Conservation (phyloP, 202 grass and related monocot genomes). For the Zizania palustris region DNA sequence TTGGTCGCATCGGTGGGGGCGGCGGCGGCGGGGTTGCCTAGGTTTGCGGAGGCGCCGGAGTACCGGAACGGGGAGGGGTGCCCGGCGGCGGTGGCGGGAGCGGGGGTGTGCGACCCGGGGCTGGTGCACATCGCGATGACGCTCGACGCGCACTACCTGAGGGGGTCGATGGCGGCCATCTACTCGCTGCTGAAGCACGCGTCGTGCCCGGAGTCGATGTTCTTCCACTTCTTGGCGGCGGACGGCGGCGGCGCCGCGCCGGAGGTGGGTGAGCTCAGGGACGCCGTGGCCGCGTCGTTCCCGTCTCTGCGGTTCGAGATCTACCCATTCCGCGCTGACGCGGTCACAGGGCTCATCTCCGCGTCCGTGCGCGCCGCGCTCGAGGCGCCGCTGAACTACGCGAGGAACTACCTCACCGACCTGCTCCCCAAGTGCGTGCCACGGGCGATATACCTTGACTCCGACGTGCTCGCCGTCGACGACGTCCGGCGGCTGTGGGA, state of each 20-base stretch:
- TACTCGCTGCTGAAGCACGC: constrained; percentile 85
- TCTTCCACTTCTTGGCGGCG: constrained; percentile 80
- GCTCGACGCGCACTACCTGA: constrained; percentile 85
- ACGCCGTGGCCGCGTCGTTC: constrained; percentile 55
- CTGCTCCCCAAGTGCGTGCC: constrained; percentile 77
- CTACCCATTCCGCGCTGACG: constrained; percentile 61
- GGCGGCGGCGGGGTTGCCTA: neutral
- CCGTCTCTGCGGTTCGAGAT: constrained; percentile 76
- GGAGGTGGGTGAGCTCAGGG: constrained; percentile 32
- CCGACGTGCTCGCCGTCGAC: constrained; percentile 77
- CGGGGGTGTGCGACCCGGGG: constrained; percentile 66
- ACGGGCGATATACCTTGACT: constrained; percentile 82
- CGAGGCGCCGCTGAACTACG: constrained; percentile 88
- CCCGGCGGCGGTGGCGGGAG: constrained; percentile 27
- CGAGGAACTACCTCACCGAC: constrained; percentile 82
- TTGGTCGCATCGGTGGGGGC: constrained; percentile 19
- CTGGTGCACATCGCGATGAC: constrained; percentile 92
- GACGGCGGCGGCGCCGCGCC: constrained; percentile 24
- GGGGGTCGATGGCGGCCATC: constrained; percentile 85
- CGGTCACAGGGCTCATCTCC: constrained; percentile 66
- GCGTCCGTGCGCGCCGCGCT: constrained; percentile 76
- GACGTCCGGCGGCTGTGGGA: constrained; percentile 79
- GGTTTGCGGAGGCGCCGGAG: constrained; percentile 77
- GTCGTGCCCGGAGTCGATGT: constrained; percentile 87
- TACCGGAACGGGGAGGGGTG: constrained; percentile 78